A percentile compares a stretch with the other conserved stretches of the same genome.
Conservation (phyloP, 176 grass and related monocot species). For the Musa itinerans region DNA sequence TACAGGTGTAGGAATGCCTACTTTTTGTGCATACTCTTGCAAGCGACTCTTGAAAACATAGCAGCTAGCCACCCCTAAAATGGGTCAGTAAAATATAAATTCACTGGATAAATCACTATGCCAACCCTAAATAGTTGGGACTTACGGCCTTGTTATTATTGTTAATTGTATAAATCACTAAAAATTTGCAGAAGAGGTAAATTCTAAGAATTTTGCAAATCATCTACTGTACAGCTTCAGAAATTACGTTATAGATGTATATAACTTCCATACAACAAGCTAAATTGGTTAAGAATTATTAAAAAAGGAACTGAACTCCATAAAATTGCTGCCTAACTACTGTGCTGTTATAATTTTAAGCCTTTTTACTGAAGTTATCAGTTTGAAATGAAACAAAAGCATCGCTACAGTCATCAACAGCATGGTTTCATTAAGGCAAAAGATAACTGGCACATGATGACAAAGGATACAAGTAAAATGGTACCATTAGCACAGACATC, state of each 20-base stretch:
- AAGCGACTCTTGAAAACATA: constrained; percentile 93
- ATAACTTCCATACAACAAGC: neutral
- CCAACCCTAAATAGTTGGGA: too few relatives aligned
- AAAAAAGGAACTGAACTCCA: too few relatives aligned
- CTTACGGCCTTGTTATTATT: neutral
- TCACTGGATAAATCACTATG: neutral
- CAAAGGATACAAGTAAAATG: neutral
- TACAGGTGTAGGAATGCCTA: constrained; percentile 53
- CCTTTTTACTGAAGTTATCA: too few relatives aligned
- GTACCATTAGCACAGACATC: neutral
- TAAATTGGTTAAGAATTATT: neutral
- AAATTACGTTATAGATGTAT: neutral
- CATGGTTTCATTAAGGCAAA: too few relatives aligned
- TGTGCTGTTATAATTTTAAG: too few relatives aligned
- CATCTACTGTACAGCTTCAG: neutral
- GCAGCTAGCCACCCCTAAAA: constrained; percentile 69
- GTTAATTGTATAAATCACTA: neutral
- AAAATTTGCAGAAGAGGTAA: neutral
- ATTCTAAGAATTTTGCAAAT: neutral
- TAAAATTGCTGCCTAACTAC: too few relatives aligned
- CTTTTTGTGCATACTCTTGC: constrained; percentile 78
- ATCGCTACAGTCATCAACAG: neutral
- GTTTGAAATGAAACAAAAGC: neutral
- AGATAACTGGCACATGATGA: too few relatives aligned
- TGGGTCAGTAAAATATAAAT: too few relatives aligned